phyloP scores from a whole-genome alignment of 495 filamentous ascomycete species.

The Neurospora sp. region DNA sequence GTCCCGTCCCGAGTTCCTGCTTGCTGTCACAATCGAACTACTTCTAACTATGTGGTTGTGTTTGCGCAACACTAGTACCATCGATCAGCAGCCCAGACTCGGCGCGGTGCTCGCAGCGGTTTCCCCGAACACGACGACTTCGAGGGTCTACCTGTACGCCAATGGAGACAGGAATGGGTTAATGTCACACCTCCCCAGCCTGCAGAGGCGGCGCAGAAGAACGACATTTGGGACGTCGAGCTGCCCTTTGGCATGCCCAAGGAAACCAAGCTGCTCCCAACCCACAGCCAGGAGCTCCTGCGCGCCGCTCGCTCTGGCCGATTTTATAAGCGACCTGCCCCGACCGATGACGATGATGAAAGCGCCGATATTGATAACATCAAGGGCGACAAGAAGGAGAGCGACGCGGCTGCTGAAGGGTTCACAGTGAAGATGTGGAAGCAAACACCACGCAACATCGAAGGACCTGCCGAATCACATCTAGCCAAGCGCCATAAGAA shows the following conservation, averaged over 20 bases:
- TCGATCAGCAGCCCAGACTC: conserved; percentile 52
- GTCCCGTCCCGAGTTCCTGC: background rate
- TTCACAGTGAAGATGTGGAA: conserved; percentile 73
- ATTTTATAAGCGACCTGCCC: conserved; percentile 49
- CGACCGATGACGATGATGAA: conserved; percentile 42
- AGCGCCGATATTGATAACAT: conserved; percentile 35
- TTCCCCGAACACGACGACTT: conserved; percentile 91
- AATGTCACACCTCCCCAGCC: conserved; percentile 57
- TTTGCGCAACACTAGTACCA: conserved; percentile 22
- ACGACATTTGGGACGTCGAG: conserved; percentile 44
- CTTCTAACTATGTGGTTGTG: background rate
- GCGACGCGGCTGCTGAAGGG: conserved; percentile 40
- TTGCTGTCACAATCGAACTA: background rate
- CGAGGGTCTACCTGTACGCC: conserved; percentile 81
- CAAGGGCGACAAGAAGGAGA: conserved; percentile 37
- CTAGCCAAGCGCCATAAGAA: conserved; percentile 81
- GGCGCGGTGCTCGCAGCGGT: conserved; percentile 58
- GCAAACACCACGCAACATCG: conserved; percentile 63
- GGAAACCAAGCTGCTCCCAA: conserved; percentile 70
- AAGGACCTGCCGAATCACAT: conserved; percentile 66
- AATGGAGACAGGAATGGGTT: conserved; percentile 71
- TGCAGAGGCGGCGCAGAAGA: conserved; percentile 39
- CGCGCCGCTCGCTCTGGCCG: conserved; percentile 68
- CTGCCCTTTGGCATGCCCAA: conserved; percentile 69
- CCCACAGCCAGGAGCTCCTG: conserved; percentile 74